Percentiles rank a stretch among this genome's conserved stretches.
Conservation (phyloP, 192 early-diverging fungal species). For the Coemansia sp. region DNA sequence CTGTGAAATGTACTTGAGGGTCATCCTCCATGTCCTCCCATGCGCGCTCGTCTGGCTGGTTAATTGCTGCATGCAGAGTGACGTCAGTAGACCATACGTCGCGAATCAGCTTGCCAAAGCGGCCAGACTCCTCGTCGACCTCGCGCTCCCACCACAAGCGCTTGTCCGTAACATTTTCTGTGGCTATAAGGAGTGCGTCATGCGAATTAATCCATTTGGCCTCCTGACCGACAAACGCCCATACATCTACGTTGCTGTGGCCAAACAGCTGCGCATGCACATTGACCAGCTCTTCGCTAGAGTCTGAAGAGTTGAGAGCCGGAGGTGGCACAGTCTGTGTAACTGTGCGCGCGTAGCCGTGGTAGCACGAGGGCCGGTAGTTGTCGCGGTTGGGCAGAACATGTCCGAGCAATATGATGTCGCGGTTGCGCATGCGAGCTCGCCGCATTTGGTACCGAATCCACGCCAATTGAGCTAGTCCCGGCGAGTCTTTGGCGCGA, state of each 20-base stretch:
- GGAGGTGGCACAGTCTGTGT: slow-evolving; percentile 32
- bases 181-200: not conserved
- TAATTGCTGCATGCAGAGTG: not conserved
- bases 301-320: not conserved
- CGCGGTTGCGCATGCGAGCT: slow-evolving; percentile 47
- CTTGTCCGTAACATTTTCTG: not conserved
- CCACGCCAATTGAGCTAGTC: slow-evolving; percentile 67
- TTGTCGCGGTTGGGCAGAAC: slow-evolving; percentile 60
- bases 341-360: slow-evolving; percentile 53
- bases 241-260: slow-evolving; percentile 74
- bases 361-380: slow-evolving; percentile 56
- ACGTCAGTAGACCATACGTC: slow-evolving; percentile 21
- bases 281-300: not conserved
- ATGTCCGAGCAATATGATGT: slow-evolving; percentile 67
- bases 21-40: slow-evolving; percentile 46
- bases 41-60: not conserved
- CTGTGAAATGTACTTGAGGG: not conserved
- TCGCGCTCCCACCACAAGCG: slow-evolving; percentile 39
- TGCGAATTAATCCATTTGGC: slow-evolving; percentile 15
- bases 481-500: slow-evolving; percentile 56
- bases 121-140: slow-evolving; percentile 42
- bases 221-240: slow-evolving; percentile 58
- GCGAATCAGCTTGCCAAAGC: slow-evolving; percentile 41
- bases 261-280: slow-evolving; percentile 68
- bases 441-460: slow-evolving; percentile 59